phyloP scores from a whole-genome alignment of 129 eudicot species.

The Erigeron canadensis region DNA sequence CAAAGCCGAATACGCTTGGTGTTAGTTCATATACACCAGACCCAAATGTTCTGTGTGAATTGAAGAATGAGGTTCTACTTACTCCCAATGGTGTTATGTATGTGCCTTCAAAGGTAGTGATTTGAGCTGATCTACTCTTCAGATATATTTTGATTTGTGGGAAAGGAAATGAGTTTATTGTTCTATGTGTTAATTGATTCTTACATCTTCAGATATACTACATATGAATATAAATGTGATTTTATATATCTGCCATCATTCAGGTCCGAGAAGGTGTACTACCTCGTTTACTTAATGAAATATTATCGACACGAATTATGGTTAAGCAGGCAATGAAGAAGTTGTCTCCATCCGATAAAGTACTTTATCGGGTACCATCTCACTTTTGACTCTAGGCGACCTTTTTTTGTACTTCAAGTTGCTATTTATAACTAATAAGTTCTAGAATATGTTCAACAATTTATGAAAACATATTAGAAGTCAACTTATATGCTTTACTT shows the following conservation, averaged over 20 bases:
- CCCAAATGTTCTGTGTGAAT: constrained; percentile 40
- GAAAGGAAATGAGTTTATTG: background rate
- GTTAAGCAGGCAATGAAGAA: constrained; percentile 94
- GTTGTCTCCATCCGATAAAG: constrained; percentile 67
- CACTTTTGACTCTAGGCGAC: constrained; percentile 3
- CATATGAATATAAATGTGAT: background rate
- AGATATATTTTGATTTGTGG: background rate
- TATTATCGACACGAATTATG: constrained; percentile 86
- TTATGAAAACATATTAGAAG: constrained; percentile 8
- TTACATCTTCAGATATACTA: background rate
- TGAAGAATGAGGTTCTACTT: constrained; percentile 57
- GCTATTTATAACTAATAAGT: background rate
- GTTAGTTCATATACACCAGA: constrained; percentile 80
- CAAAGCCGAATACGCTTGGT: constrained; percentile 72
- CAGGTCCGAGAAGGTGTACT: constrained; percentile 88
- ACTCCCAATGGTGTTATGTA: constrained; percentile 97
- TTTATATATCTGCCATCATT: constrained; percentile 13
- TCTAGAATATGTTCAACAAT: constrained; percentile 1
- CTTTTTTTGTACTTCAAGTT: constrained; percentile 7
- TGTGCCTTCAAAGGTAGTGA: constrained; percentile 68
- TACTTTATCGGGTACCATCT: constrained; percentile 64
- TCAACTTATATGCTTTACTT: constrained; percentile 1
- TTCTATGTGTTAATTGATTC: background rate
- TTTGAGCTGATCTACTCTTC: background rate
- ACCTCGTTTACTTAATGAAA: constrained; percentile 91